Evolutionary conservation across 352 stramenopile genomes (phyloP).

Genomic region (Pythium aquatile): DNA sequence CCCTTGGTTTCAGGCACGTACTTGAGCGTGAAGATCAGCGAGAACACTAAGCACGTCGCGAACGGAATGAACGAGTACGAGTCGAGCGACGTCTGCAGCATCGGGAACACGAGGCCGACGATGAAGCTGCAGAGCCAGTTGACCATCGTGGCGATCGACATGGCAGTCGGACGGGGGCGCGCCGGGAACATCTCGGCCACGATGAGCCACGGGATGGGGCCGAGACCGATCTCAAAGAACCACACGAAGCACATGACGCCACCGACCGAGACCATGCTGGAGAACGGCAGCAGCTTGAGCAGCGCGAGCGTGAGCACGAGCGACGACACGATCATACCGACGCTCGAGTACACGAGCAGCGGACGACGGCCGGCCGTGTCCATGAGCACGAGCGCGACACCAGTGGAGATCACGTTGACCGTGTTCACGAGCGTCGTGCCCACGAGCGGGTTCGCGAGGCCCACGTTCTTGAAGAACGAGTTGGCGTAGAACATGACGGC

Average conservation of each 20-base stretch:
- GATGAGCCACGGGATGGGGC: conserved; percentile 92
- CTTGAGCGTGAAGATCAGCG: conserved; percentile 58
- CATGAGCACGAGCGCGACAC: conserved; percentile 46
- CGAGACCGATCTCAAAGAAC: conserved; percentile 51
- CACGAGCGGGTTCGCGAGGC: conserved; percentile 37
- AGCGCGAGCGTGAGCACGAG: conserved; percentile 42
- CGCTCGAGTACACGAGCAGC: conserved; percentile 41
- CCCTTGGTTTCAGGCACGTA: conserved; percentile 84
- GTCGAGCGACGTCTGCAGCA: conserved; percentile 71
- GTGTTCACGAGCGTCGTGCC: conserved; percentile 37
- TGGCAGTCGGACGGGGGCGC: conserved; percentile 80
- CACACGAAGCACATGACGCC: conserved; percentile 52
- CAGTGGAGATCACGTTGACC: conserved; percentile 47
- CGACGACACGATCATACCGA: conserved; percentile 43
- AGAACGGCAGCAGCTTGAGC: conserved; percentile 43
- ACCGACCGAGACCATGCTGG: conserved; percentile 41
- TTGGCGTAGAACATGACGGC: conserved; percentile 54
- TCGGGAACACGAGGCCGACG: conserved; percentile 89
- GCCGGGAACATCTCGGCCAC: conserved; percentile 92
- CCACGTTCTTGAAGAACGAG: conserved; percentile 43
- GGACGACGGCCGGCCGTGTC: conserved; percentile 42
- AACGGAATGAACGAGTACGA: conserved; percentile 85
- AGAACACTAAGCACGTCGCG: conserved; percentile 54
- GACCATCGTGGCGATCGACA: conserved; percentile 82
- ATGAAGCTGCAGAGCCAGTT: conserved; percentile 95